A percentile compares a stretch with the other conserved stretches of the same genome.
phyloP scores from a whole-genome alignment of 2,329 filamentous ascomycete species.

The Piedraia hortae region DNA sequence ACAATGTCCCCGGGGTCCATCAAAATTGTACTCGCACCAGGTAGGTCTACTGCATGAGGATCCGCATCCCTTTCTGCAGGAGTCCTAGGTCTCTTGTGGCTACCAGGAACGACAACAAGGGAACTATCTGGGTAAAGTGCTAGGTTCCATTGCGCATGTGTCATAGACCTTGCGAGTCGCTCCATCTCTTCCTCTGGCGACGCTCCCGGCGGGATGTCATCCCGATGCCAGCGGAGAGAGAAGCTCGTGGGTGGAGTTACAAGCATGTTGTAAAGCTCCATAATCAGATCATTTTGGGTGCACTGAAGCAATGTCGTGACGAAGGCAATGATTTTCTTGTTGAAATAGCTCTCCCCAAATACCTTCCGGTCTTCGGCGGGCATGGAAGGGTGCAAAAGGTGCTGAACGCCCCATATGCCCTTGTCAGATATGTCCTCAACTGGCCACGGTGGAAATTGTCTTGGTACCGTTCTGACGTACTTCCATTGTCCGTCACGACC shows the following conservation, averaged over 20 bases:
- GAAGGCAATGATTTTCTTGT: slow-evolving; percentile 30
- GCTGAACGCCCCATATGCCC: slow-evolving; percentile 77
- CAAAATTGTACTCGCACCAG: slow-evolving; percentile 35
- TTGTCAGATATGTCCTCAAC: slow-evolving; percentile 17
- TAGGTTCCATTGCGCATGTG: slow-evolving; percentile 71
- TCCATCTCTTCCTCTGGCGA: slow-evolving; percentile 36
- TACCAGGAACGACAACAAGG: slow-evolving; percentile 50
- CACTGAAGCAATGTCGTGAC: slow-evolving; percentile 35
- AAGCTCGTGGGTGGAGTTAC: slow-evolving; percentile 46
- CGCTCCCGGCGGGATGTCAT: slow-evolving; percentile 47
- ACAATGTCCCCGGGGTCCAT: slow-evolving; percentile 50
- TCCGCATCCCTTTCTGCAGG: slow-evolving; percentile 37
- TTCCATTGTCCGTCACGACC: slow-evolving; percentile 53
- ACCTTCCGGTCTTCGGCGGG: slow-evolving; percentile 23
- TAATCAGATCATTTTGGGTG: slow-evolving; percentile 34
- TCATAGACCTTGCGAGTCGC: slow-evolving; percentile 28
- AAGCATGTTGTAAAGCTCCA: slow-evolving; percentile 74
- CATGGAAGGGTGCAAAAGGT: slow-evolving; percentile 49
- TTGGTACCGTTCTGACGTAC: slow-evolving; percentile 55
- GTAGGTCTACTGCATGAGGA: slow-evolving; percentile 33
- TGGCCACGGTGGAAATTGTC: slow-evolving; percentile 74
- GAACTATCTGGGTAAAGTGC: slow-evolving; percentile 49
- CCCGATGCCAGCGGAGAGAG: slow-evolving; percentile 57
- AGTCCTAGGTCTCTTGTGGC: slow-evolving; percentile 44
- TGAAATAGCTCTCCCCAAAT: slow-evolving; percentile 49